Base-by-base conservation (phyloP, 805 yeast species). In the Kodamaea neixiangensis region DNA sequence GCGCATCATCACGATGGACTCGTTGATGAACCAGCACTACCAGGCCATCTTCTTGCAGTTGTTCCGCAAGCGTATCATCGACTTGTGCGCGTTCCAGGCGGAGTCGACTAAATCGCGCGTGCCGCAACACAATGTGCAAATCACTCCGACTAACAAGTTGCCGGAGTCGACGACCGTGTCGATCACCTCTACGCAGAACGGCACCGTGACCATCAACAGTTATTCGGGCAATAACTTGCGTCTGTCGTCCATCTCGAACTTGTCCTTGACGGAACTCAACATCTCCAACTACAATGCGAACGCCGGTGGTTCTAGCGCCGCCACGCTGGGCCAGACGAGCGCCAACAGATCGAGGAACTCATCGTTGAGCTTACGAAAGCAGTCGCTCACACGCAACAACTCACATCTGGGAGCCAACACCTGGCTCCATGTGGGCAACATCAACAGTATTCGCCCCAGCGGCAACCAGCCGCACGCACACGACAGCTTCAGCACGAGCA, bases 381-480 rank as follows among this genome's bases (percentile, higher is more conserved):
- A 74, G 54, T 71, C 76, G 10, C 67, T 74, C 44, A 72, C 78
- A 1, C 61, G 78, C 55, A 74, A 73, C 54, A 72, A 72, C 55
- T 70, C 76, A 9, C 63, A 61, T 46, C 60, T 60, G 41, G 66
- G 65, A n/a, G n/a, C n/a, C 25, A 63, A 62, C 53, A 71, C 64
- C 52, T 73, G 78, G 79, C 63, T 73, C 42, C 79, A 74, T 59
- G 72, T 74, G 37, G 79, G 79, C 3, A 74, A 73, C 55, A 62
- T 73, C 51, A 65, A 62, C 53, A 67, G 62, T 48, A 63, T 67
- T 11, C 66, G 72, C 49, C 60, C 67, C n/a, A 51, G 54, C 15
- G 49, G 50, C 39, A 45, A 46, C 7, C 49, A 46, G 20, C 52
- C 56, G 13, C 53, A 54, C 40, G 48, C 48, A 37, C 54, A 61